phyloP scores from a whole-genome alignment of 2,329 filamentous ascomycete species.

The Scytalidium lignicola region DNA sequence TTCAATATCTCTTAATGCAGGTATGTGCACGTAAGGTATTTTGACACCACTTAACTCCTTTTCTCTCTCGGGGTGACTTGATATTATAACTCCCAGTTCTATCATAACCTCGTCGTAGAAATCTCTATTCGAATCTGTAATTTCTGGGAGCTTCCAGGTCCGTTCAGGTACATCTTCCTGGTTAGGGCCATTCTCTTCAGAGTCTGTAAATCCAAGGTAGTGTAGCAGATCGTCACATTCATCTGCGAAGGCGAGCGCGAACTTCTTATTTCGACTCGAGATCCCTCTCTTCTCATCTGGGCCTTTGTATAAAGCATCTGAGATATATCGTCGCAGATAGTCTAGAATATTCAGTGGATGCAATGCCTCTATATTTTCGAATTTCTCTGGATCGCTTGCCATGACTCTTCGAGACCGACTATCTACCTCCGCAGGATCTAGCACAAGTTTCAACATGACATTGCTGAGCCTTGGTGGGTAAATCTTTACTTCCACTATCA shows the following conservation, averaged over 20 bases:
- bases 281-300: slow-evolving; percentile 47
- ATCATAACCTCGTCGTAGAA: slow-evolving; percentile 53
- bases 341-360: slow-evolving; percentile 48
- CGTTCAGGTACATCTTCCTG: slow-evolving; percentile 18
- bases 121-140: slow-evolving; percentile 18
- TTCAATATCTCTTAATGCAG: slow-evolving; percentile 20
- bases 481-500: slow-evolving; percentile 45
- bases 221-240: slow-evolving; percentile 55
- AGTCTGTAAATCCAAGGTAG: slow-evolving; percentile 49
- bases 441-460: slow-evolving; percentile 45
- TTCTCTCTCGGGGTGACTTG: slow-evolving; percentile 13
- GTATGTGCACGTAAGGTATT: slow-evolving; percentile 8
- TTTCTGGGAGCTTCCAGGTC: slow-evolving; percentile 26
- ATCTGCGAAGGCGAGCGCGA: slow-evolving; percentile 55
- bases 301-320: slow-evolving; percentile 43
- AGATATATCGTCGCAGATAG: slow-evolving; percentile 54
- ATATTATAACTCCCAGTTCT: slow-evolving; percentile 39
- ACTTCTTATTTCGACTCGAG: slow-evolving; percentile 58
- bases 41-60: slow-evolving; percentile 4
- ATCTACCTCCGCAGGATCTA: slow-evolving; percentile 45
- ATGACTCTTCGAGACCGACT: slow-evolving; percentile 48
- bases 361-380: slow-evolving; percentile 42
- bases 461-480: slow-evolving; percentile 45
- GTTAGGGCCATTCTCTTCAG: slow-evolving; percentile 26
- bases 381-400: slow-evolving; percentile 44